Conservation (phyloP, 495 filamentous ascomycete species). For the Daldinia caldariorum region DNA sequence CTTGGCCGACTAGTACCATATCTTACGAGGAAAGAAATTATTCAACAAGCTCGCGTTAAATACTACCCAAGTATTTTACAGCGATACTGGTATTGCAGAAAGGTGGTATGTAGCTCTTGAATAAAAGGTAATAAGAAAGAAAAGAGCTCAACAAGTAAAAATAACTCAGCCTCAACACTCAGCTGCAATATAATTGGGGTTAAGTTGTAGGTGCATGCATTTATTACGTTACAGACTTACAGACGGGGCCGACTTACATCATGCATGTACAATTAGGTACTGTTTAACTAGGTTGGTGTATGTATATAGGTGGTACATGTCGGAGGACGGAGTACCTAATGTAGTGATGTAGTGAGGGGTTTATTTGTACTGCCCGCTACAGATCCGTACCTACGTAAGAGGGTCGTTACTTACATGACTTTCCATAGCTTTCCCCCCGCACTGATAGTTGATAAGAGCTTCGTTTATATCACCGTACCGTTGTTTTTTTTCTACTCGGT, state of each 20-base stretch:
- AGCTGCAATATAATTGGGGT: slow-evolving; percentile 23
- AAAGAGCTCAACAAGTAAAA: slow-evolving; percentile 31
- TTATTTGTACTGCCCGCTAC: slow-evolving; percentile 28
- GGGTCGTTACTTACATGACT: slow-evolving; percentile 3
- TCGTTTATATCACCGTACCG: slow-evolving; percentile 19
- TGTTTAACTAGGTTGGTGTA: too few species aligned
- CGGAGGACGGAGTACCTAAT: slow-evolving; percentile 32
- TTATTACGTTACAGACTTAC: background rate
- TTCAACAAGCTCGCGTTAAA: background rate
- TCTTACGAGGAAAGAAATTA: background rate
- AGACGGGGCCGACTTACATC: too few species aligned
- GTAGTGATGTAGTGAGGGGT: slow-evolving; percentile 42
- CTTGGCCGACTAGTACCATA: background rate
- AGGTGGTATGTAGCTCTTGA: background rate
- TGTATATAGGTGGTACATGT: slow-evolving; percentile 1
- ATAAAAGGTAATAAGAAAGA: background rate
- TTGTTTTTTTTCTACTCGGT: slow-evolving; percentile 10
- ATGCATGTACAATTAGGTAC: background rate
- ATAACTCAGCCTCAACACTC: slow-evolving; percentile 41
- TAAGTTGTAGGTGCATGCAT: background rate
- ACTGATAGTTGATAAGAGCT: slow-evolving; percentile 45
- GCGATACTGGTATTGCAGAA: too few species aligned
- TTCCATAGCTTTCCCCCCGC: slow-evolving; percentile 36
- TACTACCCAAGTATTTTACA: background rate
- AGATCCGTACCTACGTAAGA: slow-evolving; percentile 17